Base-by-base conservation (phyloP, 2,329 filamentous ascomycete genomes). In the Fusarium irregulare region DNA sequence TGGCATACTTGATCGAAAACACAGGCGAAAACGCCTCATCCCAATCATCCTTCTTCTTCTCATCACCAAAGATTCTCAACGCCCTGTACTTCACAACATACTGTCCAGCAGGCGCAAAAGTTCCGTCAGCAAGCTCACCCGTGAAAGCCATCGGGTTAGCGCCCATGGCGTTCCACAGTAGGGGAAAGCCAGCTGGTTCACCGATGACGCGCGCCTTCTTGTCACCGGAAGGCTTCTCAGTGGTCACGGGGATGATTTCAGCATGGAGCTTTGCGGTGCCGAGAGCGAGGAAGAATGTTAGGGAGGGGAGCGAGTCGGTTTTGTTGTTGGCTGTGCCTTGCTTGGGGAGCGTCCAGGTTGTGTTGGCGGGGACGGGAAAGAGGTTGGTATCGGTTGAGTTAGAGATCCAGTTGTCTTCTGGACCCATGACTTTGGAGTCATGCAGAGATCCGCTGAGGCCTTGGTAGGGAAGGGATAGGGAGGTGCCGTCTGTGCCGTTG, bases 71-170 rank as follows among this genome's bases (percentile, higher is more conserved):
- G 62, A 88, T 81, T 62, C 81, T 82, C 66, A 88, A 75, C 4
- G 85, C 83, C 60, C 81, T 81, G 30, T 87, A 78, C 2, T 79
- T 78, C 51, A 88, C 78, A 75, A 82, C 84, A 76, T 89, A 88
- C 28, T 74, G 71, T 13, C 86, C 87, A 1, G 80, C 78, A 1
- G 85, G 82, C 3, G 81, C 86, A 63, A 84, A 86, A 2, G 72
- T 78, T 16, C 85, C 85, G 12, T 83, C 80, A 0, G 78, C 78
- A 7, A 88, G 76, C 55, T 78, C 76, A 14, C 87, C 87, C 51
- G 84, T 81, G 80, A 84, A 89, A 0, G 60, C 54, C 8, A 76
- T 40, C 7, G 69, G 56, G 60, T 73, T 63, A 8, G 64, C 7
- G 32, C 74, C 73, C 62, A 78, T 77, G 10, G 75, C 60, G 34